phyloP scores from a whole-genome alignment of 768 basidiomycete genomes.

The Mycena crocata region DNA sequence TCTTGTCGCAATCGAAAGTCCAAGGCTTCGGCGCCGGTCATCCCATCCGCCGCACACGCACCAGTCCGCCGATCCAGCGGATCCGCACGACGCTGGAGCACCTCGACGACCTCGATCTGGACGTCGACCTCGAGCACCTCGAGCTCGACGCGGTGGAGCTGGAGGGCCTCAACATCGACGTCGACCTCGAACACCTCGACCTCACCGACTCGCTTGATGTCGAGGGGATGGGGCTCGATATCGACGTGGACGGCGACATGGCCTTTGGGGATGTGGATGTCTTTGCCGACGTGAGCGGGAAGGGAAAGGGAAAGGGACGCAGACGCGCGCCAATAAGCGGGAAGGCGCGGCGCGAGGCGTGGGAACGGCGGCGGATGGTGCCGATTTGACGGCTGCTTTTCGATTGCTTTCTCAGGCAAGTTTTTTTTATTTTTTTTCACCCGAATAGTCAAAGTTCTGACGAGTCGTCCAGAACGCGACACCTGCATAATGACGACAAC shows the following conservation, averaged over 20 bases:
- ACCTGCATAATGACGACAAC: not conserved
- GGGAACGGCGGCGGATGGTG: conserved; percentile 19
- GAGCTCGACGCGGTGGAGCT: conserved; percentile 11
- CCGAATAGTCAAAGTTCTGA: not conserved
- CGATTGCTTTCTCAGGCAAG: not conserved
- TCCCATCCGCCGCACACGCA: conserved; percentile 8
- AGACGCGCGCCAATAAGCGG: conserved; percentile 14
- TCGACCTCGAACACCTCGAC: conserved; percentile 30
- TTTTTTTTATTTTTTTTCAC: not conserved
- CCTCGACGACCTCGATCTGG: conserved; percentile 24
- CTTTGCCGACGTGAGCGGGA: conserved; percentile 21
- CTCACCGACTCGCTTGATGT: conserved; percentile 24
- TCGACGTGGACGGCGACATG: conserved; percentile 21
- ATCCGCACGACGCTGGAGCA: conserved; percentile 14
- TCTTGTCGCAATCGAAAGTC: not conserved
- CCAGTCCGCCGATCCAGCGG: conserved; percentile 18
- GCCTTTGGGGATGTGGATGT: conserved; percentile 13
- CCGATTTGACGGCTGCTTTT: conserved; percentile 3
- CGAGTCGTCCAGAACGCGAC: not conserved
- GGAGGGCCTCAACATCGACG: conserved; percentile 25
- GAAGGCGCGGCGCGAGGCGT: conserved; percentile 14
- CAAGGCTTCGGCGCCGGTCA: not conserved
- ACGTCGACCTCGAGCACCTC: conserved; percentile 18
- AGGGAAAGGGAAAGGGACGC: not conserved
- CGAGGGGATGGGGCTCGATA: conserved; percentile 25